phyloP scores from a whole-genome alignment of 179 eudicot genomes.

The Spergularia azorica region DNA sequence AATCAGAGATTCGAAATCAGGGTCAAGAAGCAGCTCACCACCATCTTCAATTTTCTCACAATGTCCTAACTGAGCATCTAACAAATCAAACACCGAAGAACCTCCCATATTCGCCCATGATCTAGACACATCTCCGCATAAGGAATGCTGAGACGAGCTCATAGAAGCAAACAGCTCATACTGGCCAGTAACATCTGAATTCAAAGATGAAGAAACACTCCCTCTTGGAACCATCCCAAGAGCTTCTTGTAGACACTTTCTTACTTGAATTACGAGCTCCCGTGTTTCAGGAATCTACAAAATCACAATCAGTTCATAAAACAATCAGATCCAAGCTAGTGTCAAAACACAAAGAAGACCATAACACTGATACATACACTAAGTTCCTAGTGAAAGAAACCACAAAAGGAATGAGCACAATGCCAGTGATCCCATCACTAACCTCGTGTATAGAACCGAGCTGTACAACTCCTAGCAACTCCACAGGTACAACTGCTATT shows the following conservation, averaged over 20 bases:
- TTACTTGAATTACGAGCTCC: constrained; percentile 54
- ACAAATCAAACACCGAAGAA: constrained; percentile 25
- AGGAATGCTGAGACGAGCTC: constrained; percentile 34
- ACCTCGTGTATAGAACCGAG: constrained; percentile 80
- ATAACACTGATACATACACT: no score
- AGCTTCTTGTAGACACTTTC: constrained; percentile 34
- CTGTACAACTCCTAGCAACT: constrained; percentile 66
- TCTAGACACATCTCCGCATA: constrained; percentile 15
- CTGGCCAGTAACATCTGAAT: constrained; percentile 20
- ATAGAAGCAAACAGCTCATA: constrained; percentile 33
- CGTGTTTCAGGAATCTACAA: constrained; percentile 57
- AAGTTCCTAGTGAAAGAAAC: no score
- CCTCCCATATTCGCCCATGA: constrained; percentile 22
- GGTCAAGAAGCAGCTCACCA: constrained; percentile 21
- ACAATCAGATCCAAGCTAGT: not conserved
- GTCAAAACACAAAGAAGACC: not conserved
- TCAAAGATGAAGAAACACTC: constrained; percentile 36
- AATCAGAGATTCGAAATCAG: constrained; percentile 13
- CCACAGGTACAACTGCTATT: constrained; percentile 64
- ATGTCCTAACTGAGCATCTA: constrained; percentile 11
- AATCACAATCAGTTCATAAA: constrained; percentile 7
- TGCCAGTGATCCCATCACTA: constrained; percentile 20
- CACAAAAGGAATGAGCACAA: not conserved
- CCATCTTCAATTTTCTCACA: constrained; percentile 4
- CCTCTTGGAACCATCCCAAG: constrained; percentile 26